Conservation (phyloP, 257 asterid species). For the Solanum ossicruentum region DNA sequence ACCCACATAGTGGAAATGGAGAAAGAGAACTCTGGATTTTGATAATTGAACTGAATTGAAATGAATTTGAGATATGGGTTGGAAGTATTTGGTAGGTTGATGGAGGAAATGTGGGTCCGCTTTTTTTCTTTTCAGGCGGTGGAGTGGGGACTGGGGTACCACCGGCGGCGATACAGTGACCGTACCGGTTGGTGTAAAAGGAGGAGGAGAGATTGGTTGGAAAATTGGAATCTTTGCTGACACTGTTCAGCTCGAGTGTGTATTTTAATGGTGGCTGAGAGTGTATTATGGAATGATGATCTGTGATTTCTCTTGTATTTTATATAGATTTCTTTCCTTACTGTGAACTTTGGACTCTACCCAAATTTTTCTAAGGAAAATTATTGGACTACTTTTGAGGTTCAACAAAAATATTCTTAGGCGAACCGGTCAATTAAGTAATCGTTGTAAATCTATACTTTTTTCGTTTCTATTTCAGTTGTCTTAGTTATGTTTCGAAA, state of each 20-base stretch:
- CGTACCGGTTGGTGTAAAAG: neutral
- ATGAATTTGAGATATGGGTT: neutral
- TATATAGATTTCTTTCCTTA: neutral
- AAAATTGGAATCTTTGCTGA: conserved; percentile 8
- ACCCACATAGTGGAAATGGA: neutral
- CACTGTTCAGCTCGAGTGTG: conserved; percentile 31
- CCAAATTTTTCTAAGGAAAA: neutral
- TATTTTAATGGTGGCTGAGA: neutral
- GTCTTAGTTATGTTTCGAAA: too few relatives aligned
- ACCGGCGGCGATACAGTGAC: conserved; percentile 13
- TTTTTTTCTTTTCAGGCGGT: neutral
- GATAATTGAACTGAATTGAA: neutral
- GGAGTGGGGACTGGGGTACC: neutral
- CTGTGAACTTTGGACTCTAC: neutral
- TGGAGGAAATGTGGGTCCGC: neutral
- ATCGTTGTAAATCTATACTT: too few relatives aligned
- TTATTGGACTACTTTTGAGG: neutral
- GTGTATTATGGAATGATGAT: conserved; percentile 3
- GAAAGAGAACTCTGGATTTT: neutral
- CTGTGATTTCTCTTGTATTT: neutral
- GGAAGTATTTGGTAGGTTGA: neutral
- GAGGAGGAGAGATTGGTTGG: conserved; percentile 36
- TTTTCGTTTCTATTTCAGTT: too few relatives aligned
- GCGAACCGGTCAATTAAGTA: too few relatives aligned
- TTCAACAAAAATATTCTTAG: neutral